Percentiles rank a stretch among this genome's conserved stretches.
phyloP scores from a whole-genome alignment of 139 green algal species.

The Closterium sp. region DNA sequence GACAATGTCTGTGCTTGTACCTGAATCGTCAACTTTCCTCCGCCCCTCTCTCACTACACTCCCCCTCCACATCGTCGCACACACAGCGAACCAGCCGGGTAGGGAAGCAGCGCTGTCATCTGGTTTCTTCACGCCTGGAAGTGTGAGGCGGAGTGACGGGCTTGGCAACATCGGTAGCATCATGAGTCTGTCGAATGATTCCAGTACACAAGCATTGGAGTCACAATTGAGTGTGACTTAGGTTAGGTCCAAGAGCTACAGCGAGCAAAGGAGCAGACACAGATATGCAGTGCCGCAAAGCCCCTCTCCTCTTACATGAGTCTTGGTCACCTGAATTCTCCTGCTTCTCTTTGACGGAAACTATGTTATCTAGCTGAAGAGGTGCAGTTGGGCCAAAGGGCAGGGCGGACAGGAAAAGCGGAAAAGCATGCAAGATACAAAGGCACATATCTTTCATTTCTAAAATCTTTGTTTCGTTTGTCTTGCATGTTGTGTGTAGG shows the following conservation, averaged over 20 bases:
- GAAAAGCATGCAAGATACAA: background rate
- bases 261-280: too few relatives aligned
- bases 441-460: background rate
- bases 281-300: too few relatives aligned
- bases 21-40: too few relatives aligned
- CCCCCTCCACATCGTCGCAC: background rate
- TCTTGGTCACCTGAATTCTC: too few relatives aligned
- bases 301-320: too few relatives aligned
- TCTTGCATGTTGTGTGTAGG: background rate
- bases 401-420: background rate
- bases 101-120: background rate
- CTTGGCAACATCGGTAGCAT: background rate
- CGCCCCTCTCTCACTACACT: background rate
- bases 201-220: background rate
- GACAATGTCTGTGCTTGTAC: too few relatives aligned
- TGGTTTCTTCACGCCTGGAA: background rate
- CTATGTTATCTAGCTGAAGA: conserved; percentile 46
- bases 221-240: too few relatives aligned
- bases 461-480: background rate
- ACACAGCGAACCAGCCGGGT: background rate
- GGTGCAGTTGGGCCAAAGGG: background rate
- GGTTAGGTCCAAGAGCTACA: too few relatives aligned
- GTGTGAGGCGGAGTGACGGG: background rate
- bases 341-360: too few relatives aligned
- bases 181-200: background rate